Evolutionary conservation across 176 grass and related monocot genomes (phyloP).

Genomic region (Carex myosuroides): DNA sequence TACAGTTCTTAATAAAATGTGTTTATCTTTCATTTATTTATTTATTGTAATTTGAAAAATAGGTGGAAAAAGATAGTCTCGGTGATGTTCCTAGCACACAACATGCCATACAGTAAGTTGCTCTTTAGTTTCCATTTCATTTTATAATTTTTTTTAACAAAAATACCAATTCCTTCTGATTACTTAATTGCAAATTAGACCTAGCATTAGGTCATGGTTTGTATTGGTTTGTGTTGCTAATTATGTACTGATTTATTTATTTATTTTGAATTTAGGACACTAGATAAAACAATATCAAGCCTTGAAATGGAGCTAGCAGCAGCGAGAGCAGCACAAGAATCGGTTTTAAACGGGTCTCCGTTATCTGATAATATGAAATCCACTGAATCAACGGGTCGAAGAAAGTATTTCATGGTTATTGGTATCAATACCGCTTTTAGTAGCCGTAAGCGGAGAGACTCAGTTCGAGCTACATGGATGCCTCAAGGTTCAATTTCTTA

Average conservation of each 20-base stretch:
- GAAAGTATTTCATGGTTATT: conserved; percentile 76
- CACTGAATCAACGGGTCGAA: conserved; percentile 20
- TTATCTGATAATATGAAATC: conserved; percentile 17
- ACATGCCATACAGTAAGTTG: conserved; percentile 67
- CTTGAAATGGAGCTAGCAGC: conserved; percentile 82
- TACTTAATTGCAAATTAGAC: background rate
- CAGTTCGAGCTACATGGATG: conserved; percentile 89
- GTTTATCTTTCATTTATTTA: background rate
- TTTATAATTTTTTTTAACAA: background rate
- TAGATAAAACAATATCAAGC: conserved; percentile 86
- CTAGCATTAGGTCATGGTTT: background rate
- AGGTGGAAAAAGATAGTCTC: conserved; percentile 29
- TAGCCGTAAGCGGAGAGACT: conserved; percentile 77
- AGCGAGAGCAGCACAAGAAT: conserved; percentile 61
- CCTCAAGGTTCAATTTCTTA: conserved; percentile 59
- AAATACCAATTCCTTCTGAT: background rate
- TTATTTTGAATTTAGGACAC: conserved; percentile 33
- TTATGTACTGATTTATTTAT: background rate
- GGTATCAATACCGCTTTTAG: conserved; percentile 96
- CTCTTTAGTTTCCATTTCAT: background rate
- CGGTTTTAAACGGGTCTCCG: conserved; percentile 41
- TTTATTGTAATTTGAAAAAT: conserved; percentile 2
- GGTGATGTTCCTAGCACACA: conserved; percentile 48
- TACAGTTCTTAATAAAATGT: background rate
- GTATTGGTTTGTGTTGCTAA: background rate